Base-by-base conservation (phyloP, 73 alveolate species). In the Tetrahymena thermophila region DNA sequence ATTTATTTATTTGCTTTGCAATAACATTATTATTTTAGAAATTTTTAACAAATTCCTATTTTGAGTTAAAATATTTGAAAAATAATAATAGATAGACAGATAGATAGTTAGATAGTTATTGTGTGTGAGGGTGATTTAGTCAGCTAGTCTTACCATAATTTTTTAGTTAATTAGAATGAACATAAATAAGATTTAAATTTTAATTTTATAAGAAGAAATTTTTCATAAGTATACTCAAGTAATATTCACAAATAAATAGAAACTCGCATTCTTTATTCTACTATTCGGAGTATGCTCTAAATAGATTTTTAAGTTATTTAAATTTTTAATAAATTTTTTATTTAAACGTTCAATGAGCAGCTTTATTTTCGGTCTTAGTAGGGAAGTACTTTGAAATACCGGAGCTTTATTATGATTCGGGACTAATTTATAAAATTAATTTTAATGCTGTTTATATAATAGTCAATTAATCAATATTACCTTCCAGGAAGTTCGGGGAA, bases 401-500 rank as follows among this genome's bases (percentile, higher is more conserved):
- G 89, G 89, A 28, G 89, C 89, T 71, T 71, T 71, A 31, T 28
- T 25, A 23, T 8, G 89, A n/a, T 71, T 71, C 89, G 37, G 89
- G 89, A 34, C 89, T 71, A 31, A 19, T 71, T 28, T 71, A 28
- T 25, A 25, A 1, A 4, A 28, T 28, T 71, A 4, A 21, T 57
- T 28, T 71, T n/a, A 71, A 71, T 71, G 10, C 10, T 40, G 10
- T 31, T 71, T 71, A 9, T 28, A 5, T 16, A 40, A 9, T 40
- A 6, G 10, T 40, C 10, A 40, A 40, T 40, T 6, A 37, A 37
- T 40, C 44, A 40, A 40, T 6, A 40, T 71, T 71, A 71, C 89
- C 89, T 71, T 71, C 89, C 89, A 31, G 89, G 89, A n/a, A 71
- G 35, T 71, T 71, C 89, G 89, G 89, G 37, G 95, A 95, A 95